phyloP scores from a whole-genome alignment of 768 basidiomycete species.

The Suillus spraguei region DNA sequence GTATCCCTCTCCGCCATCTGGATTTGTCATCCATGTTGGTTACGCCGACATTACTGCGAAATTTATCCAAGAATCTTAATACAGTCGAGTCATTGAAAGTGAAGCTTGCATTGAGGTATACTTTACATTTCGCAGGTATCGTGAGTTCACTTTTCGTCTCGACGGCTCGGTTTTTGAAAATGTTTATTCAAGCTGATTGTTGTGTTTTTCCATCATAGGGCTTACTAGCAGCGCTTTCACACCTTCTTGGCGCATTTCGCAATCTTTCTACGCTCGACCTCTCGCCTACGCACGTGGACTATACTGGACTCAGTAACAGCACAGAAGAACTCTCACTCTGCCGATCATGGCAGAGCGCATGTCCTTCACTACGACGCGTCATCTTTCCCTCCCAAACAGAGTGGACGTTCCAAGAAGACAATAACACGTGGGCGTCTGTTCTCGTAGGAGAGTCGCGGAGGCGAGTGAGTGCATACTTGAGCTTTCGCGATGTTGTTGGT shows the following conservation, averaged over 20 bases:
- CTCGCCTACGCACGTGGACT: conserved; percentile 57
- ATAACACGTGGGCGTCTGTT: conserved; percentile 35
- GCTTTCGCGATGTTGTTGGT: conserved; percentile 7
- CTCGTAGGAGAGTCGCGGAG: conserved; percentile 2
- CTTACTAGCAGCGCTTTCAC: conserved; percentile 59
- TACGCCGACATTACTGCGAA: conserved; percentile 57
- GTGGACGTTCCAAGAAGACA: conserved; percentile 43
- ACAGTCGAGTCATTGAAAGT: conserved; percentile 54
- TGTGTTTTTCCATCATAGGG: conserved; percentile 39
- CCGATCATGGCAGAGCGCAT: conserved; percentile 54
- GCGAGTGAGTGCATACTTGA: conserved; percentile 5
- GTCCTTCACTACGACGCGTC: conserved; percentile 53
- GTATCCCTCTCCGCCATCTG: conserved; percentile 50
- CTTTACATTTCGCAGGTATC: conserved; percentile 66
- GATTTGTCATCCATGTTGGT: conserved; percentile 64
- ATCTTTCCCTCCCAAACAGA: conserved; percentile 59
- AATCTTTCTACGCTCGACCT: conserved; percentile 57
- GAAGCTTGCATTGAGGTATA: conserved; percentile 63
- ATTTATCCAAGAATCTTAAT: conserved; percentile 53
- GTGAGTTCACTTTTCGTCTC: conserved; percentile 43
- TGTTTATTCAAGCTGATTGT: conserved; percentile 4
- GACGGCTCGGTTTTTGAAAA: conserved; percentile 3
- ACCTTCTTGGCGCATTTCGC: conserved; percentile 53
- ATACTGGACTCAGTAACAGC: conserved; percentile 37
- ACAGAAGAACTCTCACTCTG: conserved; percentile 56